A percentile compares a stretch with the other conserved stretches of the same genome.
These are phyloP conservation scores for Hyaloperonospora brassicae DNA, from an alignment of 352 stramenopile genomes.

Conservation along the genomic window DNA sequence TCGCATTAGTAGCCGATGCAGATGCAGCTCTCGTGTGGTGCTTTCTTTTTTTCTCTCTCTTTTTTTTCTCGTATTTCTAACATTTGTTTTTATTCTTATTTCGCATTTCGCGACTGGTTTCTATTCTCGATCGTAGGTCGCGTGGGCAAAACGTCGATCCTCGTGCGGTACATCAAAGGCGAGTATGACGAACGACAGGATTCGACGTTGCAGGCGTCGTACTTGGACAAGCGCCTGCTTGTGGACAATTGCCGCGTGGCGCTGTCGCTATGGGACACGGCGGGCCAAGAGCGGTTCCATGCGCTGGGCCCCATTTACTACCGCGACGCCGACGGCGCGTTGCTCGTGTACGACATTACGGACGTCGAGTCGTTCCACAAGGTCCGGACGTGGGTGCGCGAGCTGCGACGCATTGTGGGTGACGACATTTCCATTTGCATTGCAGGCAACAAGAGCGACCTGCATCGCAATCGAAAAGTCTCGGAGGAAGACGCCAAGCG, in stretches of 20 bases:
- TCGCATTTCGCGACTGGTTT: not conserved
- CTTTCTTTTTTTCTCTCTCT: not conserved
- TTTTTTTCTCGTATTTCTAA: not conserved
- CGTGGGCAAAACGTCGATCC: slow-evolving; percentile 93
- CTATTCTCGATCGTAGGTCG: slow-evolving; percentile 50
- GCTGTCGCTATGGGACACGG: slow-evolving; percentile 84
- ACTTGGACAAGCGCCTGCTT: slow-evolving; percentile 87
- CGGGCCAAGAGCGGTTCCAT: slow-evolving; percentile 84
- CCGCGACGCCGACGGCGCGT: slow-evolving; percentile 77
- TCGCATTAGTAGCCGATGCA: too few species aligned
- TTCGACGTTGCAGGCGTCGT: slow-evolving; percentile 90
- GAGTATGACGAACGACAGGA: slow-evolving; percentile 89
- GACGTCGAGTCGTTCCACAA: slow-evolving; percentile 88
- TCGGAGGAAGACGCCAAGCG: slow-evolving; percentile 70
- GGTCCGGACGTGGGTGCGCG: slow-evolving; percentile 89
- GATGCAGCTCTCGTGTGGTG: not conserved
- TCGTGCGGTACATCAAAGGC: slow-evolving; percentile 90
- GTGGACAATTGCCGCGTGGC: slow-evolving; percentile 76
- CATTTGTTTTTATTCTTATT: not conserved
- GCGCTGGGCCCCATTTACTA: slow-evolving; percentile 87
- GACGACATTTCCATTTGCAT: slow-evolving; percentile 89
- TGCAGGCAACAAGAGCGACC: slow-evolving; percentile 89
- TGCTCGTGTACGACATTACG: slow-evolving; percentile 91
- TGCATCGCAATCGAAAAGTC: slow-evolving; percentile 86
- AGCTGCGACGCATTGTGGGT: slow-evolving; percentile 87